Evolutionary conservation across 2,329 filamentous ascomycete species (phyloP).

Genomic region (Polychaeton citri): DNA sequence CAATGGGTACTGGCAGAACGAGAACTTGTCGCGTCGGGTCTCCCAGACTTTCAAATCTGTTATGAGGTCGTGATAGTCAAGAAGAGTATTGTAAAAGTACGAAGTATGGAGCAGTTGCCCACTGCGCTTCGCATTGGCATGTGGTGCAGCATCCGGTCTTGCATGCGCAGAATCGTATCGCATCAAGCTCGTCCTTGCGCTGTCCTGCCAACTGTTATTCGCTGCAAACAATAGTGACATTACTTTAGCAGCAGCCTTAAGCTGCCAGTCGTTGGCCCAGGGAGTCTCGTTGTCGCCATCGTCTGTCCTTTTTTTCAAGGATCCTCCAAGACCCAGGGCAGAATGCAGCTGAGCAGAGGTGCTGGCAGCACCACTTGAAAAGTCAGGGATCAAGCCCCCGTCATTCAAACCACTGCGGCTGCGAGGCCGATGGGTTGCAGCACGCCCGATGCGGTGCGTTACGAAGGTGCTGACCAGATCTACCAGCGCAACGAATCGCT

Average conservation of each 20-base stretch:
- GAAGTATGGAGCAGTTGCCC: conserved; percentile 64
- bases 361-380: conserved; percentile 49
- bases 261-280: conserved; percentile 81
- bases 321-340: conserved; percentile 47
- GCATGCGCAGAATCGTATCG: conserved; percentile 5
- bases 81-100: conserved; percentile 74
- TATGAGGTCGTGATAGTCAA: conserved; percentile 77
- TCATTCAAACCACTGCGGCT: conserved; percentile 46
- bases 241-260: conserved; percentile 65
- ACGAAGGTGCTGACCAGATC: conserved; percentile 68
- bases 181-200: not conserved
- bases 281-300: conserved; percentile 38
- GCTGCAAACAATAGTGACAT: conserved; percentile 72
- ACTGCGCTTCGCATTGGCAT: conserved; percentile 16
- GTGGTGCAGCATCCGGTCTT: conserved; percentile 15
- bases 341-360: conserved; percentile 62
- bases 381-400: conserved; percentile 59
- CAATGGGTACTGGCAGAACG: conserved; percentile 87
- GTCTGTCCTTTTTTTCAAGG: conserved; percentile 38
- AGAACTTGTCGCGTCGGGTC: conserved; percentile 56
- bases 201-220: conserved; percentile 46
- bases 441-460: conserved; percentile 62
- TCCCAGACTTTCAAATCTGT: conserved; percentile 86
- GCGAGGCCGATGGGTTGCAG: conserved; percentile 50
- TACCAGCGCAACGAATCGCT: conserved; percentile 58